Evolutionary conservation across 2,329 filamentous ascomycete species (phyloP).

Genomic region (Exophiala phaeomuriformis): DNA sequence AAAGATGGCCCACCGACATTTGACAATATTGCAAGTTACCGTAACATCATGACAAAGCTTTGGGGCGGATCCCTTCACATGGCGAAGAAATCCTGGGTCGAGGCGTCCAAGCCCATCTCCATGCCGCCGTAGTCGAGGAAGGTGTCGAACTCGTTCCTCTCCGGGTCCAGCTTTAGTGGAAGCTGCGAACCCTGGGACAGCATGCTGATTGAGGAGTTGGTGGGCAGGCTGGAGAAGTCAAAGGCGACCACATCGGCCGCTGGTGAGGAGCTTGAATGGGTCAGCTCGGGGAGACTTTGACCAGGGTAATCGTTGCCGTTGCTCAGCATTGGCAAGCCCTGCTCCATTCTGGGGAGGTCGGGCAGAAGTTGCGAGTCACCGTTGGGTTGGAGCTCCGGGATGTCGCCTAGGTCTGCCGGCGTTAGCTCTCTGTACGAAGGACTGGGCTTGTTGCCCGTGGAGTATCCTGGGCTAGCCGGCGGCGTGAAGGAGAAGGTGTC

Average conservation of each 20-base stretch:
- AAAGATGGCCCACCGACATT: neutral
- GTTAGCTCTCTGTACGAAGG: slow-evolving; percentile 35
- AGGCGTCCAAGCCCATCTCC: slow-evolving; percentile 21
- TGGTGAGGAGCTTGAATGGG: slow-evolving; percentile 24
- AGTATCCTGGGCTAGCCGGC: slow-evolving; percentile 40
- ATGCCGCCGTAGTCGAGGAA: slow-evolving; percentile 27
- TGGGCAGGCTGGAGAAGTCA: slow-evolving; percentile 23
- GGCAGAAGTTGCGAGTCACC: slow-evolving; percentile 16
- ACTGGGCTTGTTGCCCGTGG: slow-evolving; percentile 35
- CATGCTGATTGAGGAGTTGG: slow-evolving; percentile 5
- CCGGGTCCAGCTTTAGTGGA: slow-evolving; percentile 16
- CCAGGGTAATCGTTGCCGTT: slow-evolving; percentile 8
- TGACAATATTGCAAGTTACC: neutral
- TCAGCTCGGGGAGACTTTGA: slow-evolving; percentile 23
- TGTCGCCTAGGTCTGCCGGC: slow-evolving; percentile 28
- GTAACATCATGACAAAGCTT: neutral
- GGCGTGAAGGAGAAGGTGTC: slow-evolving; percentile 43
- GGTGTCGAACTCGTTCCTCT: slow-evolving; percentile 26
- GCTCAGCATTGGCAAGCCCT: slow-evolving; percentile 12
- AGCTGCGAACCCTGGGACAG: slow-evolving; percentile 9
- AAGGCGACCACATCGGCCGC: slow-evolving; percentile 24
- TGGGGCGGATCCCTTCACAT: slow-evolving; percentile 6
- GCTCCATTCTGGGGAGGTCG: slow-evolving; percentile 18
- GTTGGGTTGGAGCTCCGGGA: slow-evolving; percentile 5
- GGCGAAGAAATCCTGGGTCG: slow-evolving; percentile 22